Percentiles rank a stretch among this genome's conserved stretches.
phyloP scores from a whole-genome alignment of 75 land plant genomes.

The Picea glauca region DNA sequence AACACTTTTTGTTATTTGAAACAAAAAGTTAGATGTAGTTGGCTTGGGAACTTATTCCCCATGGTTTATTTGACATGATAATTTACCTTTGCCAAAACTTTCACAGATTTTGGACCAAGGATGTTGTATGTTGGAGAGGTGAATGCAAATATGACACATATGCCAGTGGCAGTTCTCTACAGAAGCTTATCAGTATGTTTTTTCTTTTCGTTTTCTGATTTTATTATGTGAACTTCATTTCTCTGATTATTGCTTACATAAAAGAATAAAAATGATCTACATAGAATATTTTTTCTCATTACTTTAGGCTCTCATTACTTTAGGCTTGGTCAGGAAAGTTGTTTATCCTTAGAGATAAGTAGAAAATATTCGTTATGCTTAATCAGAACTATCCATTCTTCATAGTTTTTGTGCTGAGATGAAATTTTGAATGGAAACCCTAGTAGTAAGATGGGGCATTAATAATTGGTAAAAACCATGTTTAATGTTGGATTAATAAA shows the following conservation, averaged over 20 bases:
- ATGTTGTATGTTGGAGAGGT: conserved; percentile 22
- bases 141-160: neutral
- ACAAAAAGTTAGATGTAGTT: neutral
- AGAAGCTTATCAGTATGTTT: conserved; percentile 27
- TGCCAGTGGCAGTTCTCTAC: conserved; percentile 44
- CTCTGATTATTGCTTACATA: neutral
- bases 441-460: neutral
- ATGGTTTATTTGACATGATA: neutral
- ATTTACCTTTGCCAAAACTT: neutral
- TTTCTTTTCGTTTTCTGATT: neutral
- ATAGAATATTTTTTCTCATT: neutral
- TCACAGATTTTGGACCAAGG: conserved; percentile 18
- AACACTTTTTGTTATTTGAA: neutral
- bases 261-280: neutral
- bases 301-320: no score
- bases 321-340: neutral
- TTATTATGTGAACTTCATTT: neutral
- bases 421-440: neutral
- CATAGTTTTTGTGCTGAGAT: neutral
- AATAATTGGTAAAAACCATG: neutral
- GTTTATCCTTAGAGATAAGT: neutral
- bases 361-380: neutral
- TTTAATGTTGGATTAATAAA: neutral
- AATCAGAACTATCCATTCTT: neutral
- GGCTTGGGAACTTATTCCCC: neutral